A percentile compares a stretch with the other conserved stretches of the same genome.
Evolutionary conservation across 345 rosid species (phyloP).

Genomic region (Pseudoturritis turrita): DNA sequence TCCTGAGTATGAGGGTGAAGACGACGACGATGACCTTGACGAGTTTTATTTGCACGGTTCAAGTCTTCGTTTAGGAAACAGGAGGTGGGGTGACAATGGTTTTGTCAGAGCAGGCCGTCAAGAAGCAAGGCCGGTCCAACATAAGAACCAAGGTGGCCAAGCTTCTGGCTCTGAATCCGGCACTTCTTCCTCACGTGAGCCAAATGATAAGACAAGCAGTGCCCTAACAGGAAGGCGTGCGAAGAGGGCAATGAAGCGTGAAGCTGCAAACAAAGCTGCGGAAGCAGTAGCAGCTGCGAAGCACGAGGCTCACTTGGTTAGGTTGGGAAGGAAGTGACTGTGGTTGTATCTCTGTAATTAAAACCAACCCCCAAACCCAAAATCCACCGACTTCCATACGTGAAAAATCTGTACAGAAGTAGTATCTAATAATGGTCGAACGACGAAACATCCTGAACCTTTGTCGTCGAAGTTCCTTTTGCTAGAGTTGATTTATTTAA

Average conservation of each 20-base stretch:
- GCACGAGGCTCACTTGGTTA: slow-evolving; percentile 35
- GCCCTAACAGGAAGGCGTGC: slow-evolving; percentile 73
- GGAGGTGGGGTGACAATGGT: slow-evolving; percentile 96
- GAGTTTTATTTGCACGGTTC: slow-evolving; percentile 52
- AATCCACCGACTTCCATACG: neutral
- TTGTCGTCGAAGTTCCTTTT: slow-evolving; percentile 7
- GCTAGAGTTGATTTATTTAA: neutral
- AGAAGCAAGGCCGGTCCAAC: slow-evolving; percentile 69
- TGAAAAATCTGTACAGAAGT: slow-evolving; percentile 22
- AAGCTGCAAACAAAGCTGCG: slow-evolving; percentile 75
- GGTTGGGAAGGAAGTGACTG: slow-evolving; percentile 32
- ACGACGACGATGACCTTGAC: slow-evolving; percentile 58
- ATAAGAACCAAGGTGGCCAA: slow-evolving; percentile 29
- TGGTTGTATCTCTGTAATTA: slow-evolving; percentile 22
- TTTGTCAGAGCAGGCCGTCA: slow-evolving; percentile 79
- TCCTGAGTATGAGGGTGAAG: slow-evolving; percentile 40
- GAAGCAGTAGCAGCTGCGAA: slow-evolving; percentile 53
- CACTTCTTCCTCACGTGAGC: slow-evolving; percentile 40
- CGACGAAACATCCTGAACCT: neutral
- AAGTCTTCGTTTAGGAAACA: slow-evolving; percentile 64
- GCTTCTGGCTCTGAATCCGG: slow-evolving; percentile 48
- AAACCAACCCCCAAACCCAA: neutral
- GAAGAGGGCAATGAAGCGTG: slow-evolving; percentile 83
- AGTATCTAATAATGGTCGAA: slow-evolving; percentile 27
- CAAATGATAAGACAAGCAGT: slow-evolving; percentile 49